A percentile compares a stretch with the other conserved stretches of the same genome.
phyloP scores from a whole-genome alignment of 805 yeast genomes.

The Debaryomyces tyrocola region DNA sequence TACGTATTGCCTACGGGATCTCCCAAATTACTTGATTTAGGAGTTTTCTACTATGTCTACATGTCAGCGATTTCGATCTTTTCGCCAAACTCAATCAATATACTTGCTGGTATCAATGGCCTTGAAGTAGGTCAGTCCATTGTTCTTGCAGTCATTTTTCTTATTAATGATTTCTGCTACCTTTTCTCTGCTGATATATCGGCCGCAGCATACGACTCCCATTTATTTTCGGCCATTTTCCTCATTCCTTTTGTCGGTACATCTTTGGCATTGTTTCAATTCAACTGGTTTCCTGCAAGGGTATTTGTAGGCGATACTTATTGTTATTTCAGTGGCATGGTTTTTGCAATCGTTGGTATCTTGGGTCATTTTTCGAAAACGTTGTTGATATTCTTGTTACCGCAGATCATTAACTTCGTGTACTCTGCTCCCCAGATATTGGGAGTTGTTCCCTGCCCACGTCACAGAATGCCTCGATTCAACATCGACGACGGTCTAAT shows the following conservation, averaged over 20 bases:
- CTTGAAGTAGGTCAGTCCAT: conserved; percentile 94
- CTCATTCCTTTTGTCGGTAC: conserved; percentile 87
- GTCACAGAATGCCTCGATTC: conserved; percentile 88
- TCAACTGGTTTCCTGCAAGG: conserved; percentile 86
- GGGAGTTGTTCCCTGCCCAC: conserved; percentile 86
- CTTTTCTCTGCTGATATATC: conserved; percentile 43
- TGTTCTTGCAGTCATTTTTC: conserved; percentile 66
- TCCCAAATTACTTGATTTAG: conserved; percentile 67
- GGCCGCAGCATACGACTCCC: conserved; percentile 70
- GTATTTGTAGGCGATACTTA: conserved; percentile 98
- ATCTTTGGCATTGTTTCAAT: conserved; percentile 68
- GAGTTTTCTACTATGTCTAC: conserved; percentile 76
- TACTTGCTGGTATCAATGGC: conserved; percentile 95
- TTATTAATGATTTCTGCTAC: conserved; percentile 78
- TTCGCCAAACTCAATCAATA: conserved; percentile 94
- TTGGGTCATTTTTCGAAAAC: conserved; percentile 97
- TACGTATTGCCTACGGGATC: conserved; percentile 35
- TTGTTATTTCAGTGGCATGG: conserved; percentile 98
- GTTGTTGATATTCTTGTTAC: conserved; percentile 76
- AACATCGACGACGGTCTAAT: conserved; percentile 66
- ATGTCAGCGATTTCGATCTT: conserved; percentile 92
- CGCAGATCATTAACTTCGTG: conserved; percentile 86
- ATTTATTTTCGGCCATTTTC: conserved; percentile 74
- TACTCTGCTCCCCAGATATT: conserved; percentile 93
- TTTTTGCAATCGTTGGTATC: conserved; percentile 94